phyloP scores from a whole-genome alignment of 73 alveolate genomes.

The Paraurostyla sp. region DNA sequence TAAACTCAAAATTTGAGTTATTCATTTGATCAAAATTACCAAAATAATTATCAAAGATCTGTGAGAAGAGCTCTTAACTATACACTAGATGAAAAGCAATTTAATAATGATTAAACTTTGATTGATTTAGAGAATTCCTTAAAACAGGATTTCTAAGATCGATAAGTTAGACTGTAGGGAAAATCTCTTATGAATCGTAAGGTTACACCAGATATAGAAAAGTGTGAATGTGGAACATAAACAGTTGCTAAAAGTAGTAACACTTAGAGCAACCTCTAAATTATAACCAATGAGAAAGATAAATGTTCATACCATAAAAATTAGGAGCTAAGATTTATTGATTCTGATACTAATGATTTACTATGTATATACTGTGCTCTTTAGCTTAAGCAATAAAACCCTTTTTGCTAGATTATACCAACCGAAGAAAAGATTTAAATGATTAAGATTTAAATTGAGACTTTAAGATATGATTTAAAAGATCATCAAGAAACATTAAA shows the following conservation, averaged over 20 bases:
- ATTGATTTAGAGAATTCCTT: too few species aligned
- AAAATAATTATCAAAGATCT: too few species aligned
- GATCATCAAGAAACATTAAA: background rate
- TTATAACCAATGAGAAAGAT: background rate
- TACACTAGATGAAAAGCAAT: too few species aligned
- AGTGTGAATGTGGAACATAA: slow-evolving; percentile 47
- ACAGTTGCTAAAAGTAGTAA: background rate
- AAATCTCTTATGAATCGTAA: too few species aligned
- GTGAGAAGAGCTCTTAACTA: too few species aligned
- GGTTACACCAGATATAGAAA: background rate
- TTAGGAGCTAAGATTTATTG: slow-evolving; percentile 20
- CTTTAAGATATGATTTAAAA: background rate
- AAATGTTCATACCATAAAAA: background rate
- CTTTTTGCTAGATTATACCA: background rate
- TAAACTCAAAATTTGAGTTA: too few species aligned
- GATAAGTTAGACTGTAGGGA: background rate
- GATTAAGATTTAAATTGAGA: background rate
- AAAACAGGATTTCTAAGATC: background rate
- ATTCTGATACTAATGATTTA: background rate
- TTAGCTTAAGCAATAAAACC: background rate
- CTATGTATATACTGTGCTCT: slow-evolving; percentile 13
- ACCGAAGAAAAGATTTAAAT: background rate
- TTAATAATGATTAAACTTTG: too few species aligned
- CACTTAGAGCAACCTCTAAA: background rate
- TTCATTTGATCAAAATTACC: too few species aligned